Percentiles rank a stretch among this genome's conserved stretches.
Conservation (phyloP, 495 filamentous ascomycete genomes). For the Penicillium lividum region DNA sequence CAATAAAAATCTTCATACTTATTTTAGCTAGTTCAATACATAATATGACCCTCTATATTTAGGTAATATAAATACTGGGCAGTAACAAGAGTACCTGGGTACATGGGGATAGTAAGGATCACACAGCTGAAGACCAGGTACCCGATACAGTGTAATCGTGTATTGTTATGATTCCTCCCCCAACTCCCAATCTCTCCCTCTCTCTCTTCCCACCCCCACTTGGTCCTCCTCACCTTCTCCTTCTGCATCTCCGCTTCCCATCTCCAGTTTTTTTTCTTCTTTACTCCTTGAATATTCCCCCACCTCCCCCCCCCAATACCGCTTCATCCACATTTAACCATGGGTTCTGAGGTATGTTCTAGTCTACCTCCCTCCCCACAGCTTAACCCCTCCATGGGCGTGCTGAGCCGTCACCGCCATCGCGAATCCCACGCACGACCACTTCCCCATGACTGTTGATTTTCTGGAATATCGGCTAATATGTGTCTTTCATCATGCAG, state of each 20-base stretch:
- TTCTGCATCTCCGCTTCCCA: constrained; percentile 26
- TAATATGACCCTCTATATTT: background rate
- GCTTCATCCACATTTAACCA: constrained; percentile 24
- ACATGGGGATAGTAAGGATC: constrained; percentile 10
- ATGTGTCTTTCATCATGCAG: constrained; percentile 45
- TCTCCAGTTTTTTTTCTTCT: constrained; percentile 14
- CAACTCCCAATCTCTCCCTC: constrained; percentile 21
- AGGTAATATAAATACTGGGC: background rate
- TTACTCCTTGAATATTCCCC: constrained; percentile 15
- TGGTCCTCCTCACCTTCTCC: constrained; percentile 29
- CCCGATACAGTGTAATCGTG: constrained; percentile 14
- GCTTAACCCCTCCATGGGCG: constrained; percentile 36
- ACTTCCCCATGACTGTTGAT: constrained; percentile 5
- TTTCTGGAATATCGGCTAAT: constrained; percentile 24
- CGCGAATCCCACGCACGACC: constrained; percentile 31
- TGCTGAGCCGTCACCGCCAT: constrained; percentile 29
- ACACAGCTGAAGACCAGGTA: constrained; percentile 13
- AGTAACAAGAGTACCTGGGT: constrained; percentile 1
- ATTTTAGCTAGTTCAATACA: background rate
- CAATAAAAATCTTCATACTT: background rate
- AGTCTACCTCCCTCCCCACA: constrained; percentile 18
- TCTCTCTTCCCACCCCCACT: constrained; percentile 30
- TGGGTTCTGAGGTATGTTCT: constrained; percentile 53
- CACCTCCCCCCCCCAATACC: constrained; percentile 13
- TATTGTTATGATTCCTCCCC: constrained; percentile 31